phyloP scores from a whole-genome alignment of 306 rosid genomes.

The Astragalus membranaceus region DNA sequence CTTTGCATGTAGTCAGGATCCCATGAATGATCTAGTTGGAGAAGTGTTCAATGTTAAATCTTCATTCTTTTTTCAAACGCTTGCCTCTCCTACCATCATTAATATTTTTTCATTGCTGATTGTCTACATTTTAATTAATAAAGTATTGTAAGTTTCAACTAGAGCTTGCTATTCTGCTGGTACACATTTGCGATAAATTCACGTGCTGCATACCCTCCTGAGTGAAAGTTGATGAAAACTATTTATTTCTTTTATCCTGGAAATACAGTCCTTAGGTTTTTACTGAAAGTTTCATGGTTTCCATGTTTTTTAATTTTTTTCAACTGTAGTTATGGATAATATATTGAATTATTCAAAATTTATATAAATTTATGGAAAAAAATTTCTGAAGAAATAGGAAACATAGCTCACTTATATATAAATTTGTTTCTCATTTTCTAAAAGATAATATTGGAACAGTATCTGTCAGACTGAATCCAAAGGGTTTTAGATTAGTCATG shows the following conservation, averaged over 20 bases:
- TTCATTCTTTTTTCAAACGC: background rate
- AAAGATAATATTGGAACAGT: background rate
- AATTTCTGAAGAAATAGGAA: background rate
- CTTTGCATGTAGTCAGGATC: slow-evolving; percentile 7
- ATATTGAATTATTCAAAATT: background rate
- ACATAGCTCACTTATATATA: background rate
- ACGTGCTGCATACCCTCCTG: background rate
- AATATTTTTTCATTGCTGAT: background rate
- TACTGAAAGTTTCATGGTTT: background rate
- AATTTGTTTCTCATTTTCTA: slow-evolving; percentile 2
- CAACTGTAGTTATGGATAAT: background rate
- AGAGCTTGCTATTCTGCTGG: background rate
- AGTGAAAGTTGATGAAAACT: slow-evolving; percentile 1
- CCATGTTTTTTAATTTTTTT: background rate
- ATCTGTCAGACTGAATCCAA: background rate
- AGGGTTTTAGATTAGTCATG: slow-evolving; percentile 12
- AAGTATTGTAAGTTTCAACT: background rate
- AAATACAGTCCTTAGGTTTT: background rate
- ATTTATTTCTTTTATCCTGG: background rate
- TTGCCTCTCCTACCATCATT: background rate
- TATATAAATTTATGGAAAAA: background rate
- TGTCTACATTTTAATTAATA: background rate
- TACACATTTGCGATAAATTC: background rate
- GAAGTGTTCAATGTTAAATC: background rate
- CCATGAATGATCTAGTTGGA: slow-evolving; percentile 5